These are phyloP conservation scores for Talaromyces amestolkiae DNA, from an alignment of 2,329 filamentous ascomycete species.

Conservation along the genomic window DNA sequence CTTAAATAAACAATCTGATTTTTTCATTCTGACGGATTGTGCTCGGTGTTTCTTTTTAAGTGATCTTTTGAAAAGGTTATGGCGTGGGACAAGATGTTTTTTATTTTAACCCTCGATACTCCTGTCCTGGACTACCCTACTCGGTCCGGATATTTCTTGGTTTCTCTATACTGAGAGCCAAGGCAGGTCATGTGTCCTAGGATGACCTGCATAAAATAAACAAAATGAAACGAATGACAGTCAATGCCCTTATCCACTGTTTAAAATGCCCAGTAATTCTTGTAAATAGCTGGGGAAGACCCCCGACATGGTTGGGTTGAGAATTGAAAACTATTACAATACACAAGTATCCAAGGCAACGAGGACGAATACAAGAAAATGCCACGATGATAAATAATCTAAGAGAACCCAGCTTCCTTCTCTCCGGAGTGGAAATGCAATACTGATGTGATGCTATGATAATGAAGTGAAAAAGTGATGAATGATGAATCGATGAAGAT, in stretches of 20 bases:
- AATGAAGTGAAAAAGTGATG: too few relatives aligned
- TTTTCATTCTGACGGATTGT: background rate
- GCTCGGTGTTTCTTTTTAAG: background rate
- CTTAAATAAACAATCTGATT: conserved; percentile 10
- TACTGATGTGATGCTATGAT: background rate
- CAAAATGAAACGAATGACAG: conserved; percentile 4
- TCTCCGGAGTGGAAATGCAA: background rate
- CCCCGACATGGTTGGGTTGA: too few relatives aligned
- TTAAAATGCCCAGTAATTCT: background rate
- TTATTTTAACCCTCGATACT: background rate
- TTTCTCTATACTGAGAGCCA: background rate
- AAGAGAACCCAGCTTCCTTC: too few relatives aligned
- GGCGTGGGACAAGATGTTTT: background rate
- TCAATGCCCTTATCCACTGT: background rate
- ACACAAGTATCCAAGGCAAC: background rate
- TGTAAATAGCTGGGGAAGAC: too few relatives aligned
- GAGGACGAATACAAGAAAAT: too few relatives aligned
- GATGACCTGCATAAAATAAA: conserved; percentile 6
- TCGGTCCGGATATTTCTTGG: background rate
- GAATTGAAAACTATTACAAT: too few relatives aligned
- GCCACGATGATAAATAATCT: too few relatives aligned
- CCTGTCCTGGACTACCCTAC: background rate
- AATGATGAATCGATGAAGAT: too few relatives aligned
- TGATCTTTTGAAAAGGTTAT: background rate
- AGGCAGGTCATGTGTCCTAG: background rate